Evolutionary conservation across 805 yeast species (phyloP).

Genomic region (Candida sphagnicola): DNA sequence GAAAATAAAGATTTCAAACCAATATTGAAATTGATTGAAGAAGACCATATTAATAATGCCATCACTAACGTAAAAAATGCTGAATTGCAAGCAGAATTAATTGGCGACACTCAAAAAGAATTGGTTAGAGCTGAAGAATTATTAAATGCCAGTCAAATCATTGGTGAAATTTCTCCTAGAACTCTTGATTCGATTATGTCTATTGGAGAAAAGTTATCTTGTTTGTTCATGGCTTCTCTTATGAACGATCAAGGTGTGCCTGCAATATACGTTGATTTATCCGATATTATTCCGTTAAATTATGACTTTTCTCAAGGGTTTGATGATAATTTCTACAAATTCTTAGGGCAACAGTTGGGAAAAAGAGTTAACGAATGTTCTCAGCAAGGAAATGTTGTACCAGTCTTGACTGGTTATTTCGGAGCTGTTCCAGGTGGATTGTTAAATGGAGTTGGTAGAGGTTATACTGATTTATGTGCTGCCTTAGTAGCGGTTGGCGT

Average conservation of each 20-base stretch:
- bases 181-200: constrained; percentile 89
- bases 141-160: constrained; percentile 80
- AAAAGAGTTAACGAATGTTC: constrained; percentile 35
- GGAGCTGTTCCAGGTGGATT: constrained; percentile 96
- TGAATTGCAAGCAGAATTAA: constrained; percentile 48
- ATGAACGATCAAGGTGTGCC: constrained; percentile 79
- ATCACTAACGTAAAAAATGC: constrained; percentile 39
- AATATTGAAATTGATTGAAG: constrained; percentile 62
- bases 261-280: constrained; percentile 76
- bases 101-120: constrained; percentile 59
- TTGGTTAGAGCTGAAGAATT: constrained; percentile 64
- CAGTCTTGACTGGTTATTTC: constrained; percentile 94
- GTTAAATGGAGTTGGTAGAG: constrained; percentile 90
- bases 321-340: constrained; percentile 61
- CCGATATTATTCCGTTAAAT: constrained; percentile 64
- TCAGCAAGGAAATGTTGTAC: constrained; percentile 49
- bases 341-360: constrained; percentile 51
- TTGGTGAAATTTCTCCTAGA: constrained; percentile 87
- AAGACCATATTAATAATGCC: constrained; percentile 80
- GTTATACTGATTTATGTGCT: constrained; percentile 97
- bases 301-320: constrained; percentile 55
- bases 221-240: constrained; percentile 82
- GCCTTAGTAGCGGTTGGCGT: constrained; percentile 93
- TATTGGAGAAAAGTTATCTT: constrained; percentile 89
- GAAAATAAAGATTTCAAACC: constrained; percentile 55